Percentiles rank a stretch among this genome's conserved stretches.
These are phyloP conservation scores for Coniferiporia sulphurascens DNA, from an alignment of 1,284 basidiomycete genomes.

Conservation along the genomic window DNA sequence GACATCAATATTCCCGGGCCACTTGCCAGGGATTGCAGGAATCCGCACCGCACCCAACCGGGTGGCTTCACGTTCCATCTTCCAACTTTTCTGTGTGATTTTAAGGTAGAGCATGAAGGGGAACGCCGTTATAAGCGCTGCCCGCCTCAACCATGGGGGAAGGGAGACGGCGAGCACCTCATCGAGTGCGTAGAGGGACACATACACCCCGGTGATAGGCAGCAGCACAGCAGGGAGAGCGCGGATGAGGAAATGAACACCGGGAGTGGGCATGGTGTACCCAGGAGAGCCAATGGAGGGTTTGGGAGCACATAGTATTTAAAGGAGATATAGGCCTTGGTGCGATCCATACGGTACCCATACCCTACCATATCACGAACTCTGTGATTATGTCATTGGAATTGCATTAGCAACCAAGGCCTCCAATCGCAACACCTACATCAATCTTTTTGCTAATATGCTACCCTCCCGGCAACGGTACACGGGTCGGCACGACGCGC, in stretches of 20 bases:
- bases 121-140: background rate
- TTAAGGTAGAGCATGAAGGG: background rate
- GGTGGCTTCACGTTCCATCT: background rate
- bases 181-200: background rate
- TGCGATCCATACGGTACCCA: too few relatives aligned
- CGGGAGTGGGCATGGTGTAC: constrained; percentile 3
- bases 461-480: too few relatives aligned
- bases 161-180: background rate
- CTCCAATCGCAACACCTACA: too few relatives aligned
- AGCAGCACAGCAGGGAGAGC: background rate
- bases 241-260: background rate
- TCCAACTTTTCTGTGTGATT: background rate
- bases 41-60: background rate
- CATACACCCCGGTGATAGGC: background rate
- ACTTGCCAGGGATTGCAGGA: constrained; percentile 4
- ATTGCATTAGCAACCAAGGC: too few relatives aligned
- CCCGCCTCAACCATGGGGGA: background rate
- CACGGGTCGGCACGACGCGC: too few relatives aligned
- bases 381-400: too few relatives aligned
- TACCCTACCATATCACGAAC: too few relatives aligned
- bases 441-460: too few relatives aligned
- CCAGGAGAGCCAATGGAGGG: too few relatives aligned
- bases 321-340: too few relatives aligned
- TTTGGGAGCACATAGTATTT: too few relatives aligned
- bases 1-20: constrained; percentile 13